Base-by-base conservation (phyloP, 2,329 filamentous ascomycete genomes). In the Alternaria solani region DNA sequence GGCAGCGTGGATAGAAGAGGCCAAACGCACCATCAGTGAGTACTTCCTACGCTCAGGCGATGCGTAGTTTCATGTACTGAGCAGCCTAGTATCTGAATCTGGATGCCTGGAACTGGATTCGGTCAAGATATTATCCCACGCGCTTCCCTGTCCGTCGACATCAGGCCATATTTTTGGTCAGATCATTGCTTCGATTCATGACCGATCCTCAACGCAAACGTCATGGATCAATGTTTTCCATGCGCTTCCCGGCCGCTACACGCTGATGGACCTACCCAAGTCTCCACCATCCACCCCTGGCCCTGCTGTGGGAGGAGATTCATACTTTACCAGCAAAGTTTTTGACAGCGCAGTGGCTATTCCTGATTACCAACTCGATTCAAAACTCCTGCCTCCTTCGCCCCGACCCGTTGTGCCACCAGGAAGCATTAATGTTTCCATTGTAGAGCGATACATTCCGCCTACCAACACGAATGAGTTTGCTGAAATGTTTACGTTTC, bases 371-470 rank as follows among this genome's bases (percentile, higher is more conserved):
- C 84, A 87, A 65, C 81, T 85, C 62, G 83, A 85, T 62, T 80
- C 81, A 6, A 80, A 80, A 46, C 80, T 83, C 18, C 74, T 83
- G 4, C 81, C 84, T 8, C 81, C 83, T 43, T 84, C 82, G 12
- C 86, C 86, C 11, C 80, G 83, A 56, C 86, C 86, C 2, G 82
- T 88, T 43, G 87, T 88, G 1, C 84, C 86, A 6, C 87, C 87
- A 0, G 83, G 82, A 18, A 87, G 84, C 51, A 85, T 89, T 62
- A 83, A 89, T 55, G 79, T 89, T 41, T 86, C 87, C 2, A 81
- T 89, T 12, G 81, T 89, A 4, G 88, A 90, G 75, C 84, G 88
- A 38, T 89, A 88, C 72, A 86, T 90, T n/a, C 88, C 88, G 18
- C 87, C 88, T 2, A 83, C 86, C 0, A 87, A 83, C 23, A 70